Evolutionary conservation across 78 protist species (phyloP), one percentile per base, ranked within the genome.

Genomic region (Dictyostelium intermedium): DNA sequence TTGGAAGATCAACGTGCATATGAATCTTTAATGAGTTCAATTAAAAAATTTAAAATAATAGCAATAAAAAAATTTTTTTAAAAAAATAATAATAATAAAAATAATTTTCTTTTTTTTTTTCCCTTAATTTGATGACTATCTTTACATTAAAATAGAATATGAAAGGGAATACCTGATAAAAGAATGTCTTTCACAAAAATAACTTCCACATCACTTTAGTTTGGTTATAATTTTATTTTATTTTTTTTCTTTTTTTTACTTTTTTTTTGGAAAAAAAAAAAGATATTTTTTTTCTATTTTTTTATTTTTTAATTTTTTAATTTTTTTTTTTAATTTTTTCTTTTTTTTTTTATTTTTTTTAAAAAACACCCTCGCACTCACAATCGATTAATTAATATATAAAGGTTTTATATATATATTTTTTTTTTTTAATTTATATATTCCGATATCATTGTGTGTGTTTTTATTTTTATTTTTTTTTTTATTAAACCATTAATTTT

Each of bases 1-100:
- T 20, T 60, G n/a, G 69, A 9, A 3, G 91, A 91, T 53, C 50
- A 50, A 91, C 20, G 41, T 82, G 94, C 60, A 56, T 72, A 83
- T 56, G 78, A 60, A 41, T 18, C 37, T 25, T 27, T 83, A 35
- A 83, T 83, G 89, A 78, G 32, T 6, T 70, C 37, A 77, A 39
- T 86, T 37, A 78, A 78, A 37, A 76, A 6, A 41, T 76, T 47
- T 76, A 53, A 25, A 72, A 79, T n/a, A 30, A 30, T n/a, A n/a
- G n/a, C n/a, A 69, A 66, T 23, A 14, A 70, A 30, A 1, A 70
- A 32, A 25, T 11, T 7, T 25, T 7, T 10, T 32, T 5, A 70
- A 3, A 25, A 10, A 34, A 34, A 72, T 20, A 20, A 74, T 8
- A 74, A 30, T 27, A 35, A 20, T 13, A 74, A 41, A 9, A n/a